Percentiles rank a stretch among this genome's conserved stretches.
These are phyloP conservation scores for Trichophyton rubrum DNA, from an alignment of 2,329 filamentous ascomycete genomes.

Conservation along the genomic window DNA sequence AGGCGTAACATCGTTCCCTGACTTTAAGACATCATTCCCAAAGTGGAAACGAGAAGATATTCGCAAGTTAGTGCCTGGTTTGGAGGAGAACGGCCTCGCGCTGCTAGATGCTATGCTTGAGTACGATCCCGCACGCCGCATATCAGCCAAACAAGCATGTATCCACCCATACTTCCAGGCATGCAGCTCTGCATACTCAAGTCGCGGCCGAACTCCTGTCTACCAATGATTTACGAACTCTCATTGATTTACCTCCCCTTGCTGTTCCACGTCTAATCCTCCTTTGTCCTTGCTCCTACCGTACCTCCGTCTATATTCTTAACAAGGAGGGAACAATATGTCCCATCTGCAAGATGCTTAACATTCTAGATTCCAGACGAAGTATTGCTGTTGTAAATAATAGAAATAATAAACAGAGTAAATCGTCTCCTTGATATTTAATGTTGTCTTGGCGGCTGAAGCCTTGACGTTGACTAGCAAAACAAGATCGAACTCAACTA, in stretches of 20 bases:
- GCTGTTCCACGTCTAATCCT: not conserved
- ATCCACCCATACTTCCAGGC: constrained; percentile 68
- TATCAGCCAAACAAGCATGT: constrained; percentile 80
- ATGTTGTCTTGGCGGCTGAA: not conserved
- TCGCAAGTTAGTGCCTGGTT: constrained; percentile 53
- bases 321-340: too few relatives aligned
- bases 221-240: constrained; percentile 25
- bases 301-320: too few relatives aligned
- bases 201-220: constrained; percentile 26
- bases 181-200: constrained; percentile 37
- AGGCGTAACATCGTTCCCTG: constrained; percentile 84
- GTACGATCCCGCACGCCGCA: constrained; percentile 74
- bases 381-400: too few relatives aligned
- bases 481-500: too few relatives aligned
- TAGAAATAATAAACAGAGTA: too few relatives aligned
- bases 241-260: not conserved
- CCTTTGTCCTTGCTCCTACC: not conserved
- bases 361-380: too few relatives aligned
- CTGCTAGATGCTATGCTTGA: constrained; percentile 57
- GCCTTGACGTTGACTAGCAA: too few relatives aligned
- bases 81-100: constrained; percentile 50
- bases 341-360: too few relatives aligned
- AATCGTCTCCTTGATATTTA: too few relatives aligned
- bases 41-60: constrained; percentile 69
- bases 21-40: constrained; percentile 85